Conservation (phyloP, 176 grass and related monocot species). For the Melocanna baccifera region DNA sequence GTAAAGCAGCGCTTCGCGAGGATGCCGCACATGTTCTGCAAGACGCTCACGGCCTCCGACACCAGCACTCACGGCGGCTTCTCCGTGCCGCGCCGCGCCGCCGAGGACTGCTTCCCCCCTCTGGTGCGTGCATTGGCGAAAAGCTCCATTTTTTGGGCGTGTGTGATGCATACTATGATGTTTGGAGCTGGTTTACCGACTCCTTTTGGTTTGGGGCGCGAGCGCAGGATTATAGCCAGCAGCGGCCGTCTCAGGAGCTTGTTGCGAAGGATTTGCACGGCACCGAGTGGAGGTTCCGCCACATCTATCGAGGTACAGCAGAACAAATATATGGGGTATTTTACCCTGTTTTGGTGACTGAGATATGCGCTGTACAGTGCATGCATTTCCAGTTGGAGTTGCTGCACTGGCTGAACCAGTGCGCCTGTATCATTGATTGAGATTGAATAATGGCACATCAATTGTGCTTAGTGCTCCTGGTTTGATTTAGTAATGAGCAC, state of each 20-base stretch:
- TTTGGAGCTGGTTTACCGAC: slow-evolving; percentile 2
- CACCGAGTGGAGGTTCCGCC: slow-evolving; percentile 87
- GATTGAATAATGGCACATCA: background rate
- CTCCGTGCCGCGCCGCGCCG: slow-evolving; percentile 90
- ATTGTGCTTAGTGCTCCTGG: background rate
- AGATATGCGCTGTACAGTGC: background rate
- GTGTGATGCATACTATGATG: background rate
- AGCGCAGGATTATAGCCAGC: slow-evolving; percentile 84
- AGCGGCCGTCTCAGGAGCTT: slow-evolving; percentile 95
- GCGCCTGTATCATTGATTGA: background rate
- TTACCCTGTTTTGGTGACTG: background rate
- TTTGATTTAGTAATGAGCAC: background rate
- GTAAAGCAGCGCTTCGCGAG: slow-evolving; percentile 45
- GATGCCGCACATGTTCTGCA: slow-evolving; percentile 98
- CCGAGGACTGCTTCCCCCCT: slow-evolving; percentile 97
- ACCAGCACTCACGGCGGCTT: slow-evolving; percentile 99
- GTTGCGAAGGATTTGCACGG: slow-evolving; percentile 97
- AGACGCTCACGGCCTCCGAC: slow-evolving; percentile 93
- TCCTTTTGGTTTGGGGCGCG: background rate
- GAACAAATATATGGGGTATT: background rate
- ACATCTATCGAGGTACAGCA: slow-evolving; percentile 79
- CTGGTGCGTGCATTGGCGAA: slow-evolving; percentile 46
- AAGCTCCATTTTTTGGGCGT: background rate
- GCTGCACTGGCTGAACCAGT: background rate
- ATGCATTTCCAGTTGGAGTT: background rate